These are phyloP conservation scores for Noccaea bulbosa DNA, from an alignment of 345 rosid genomes.

Conservation along the genomic window DNA sequence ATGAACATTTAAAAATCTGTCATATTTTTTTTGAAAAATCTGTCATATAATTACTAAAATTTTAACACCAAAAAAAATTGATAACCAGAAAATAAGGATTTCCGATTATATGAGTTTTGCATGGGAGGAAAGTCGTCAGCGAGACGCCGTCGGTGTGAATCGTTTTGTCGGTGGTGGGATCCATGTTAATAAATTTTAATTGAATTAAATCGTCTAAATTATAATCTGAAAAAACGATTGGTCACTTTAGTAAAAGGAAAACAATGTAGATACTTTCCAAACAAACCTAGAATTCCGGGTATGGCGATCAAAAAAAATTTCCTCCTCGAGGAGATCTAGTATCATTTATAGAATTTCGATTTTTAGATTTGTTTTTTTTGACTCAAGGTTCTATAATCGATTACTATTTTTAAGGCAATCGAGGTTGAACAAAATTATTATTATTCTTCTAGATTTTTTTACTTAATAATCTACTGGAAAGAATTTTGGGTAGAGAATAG, in stretches of 20 bases:
- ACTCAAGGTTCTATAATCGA: background rate
- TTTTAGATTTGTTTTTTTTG: background rate
- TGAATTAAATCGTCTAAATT: background rate
- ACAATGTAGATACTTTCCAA: background rate
- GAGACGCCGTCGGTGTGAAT: slow-evolving; percentile 39
- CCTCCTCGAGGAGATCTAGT: background rate
- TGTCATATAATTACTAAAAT: background rate
- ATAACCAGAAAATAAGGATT: background rate
- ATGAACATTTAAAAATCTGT: background rate
- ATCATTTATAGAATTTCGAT: slow-evolving; percentile 11
- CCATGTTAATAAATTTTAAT: slow-evolving; percentile 3
- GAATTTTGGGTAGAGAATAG: background rate
- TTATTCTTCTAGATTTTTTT: background rate
- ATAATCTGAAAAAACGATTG: slow-evolving; percentile 25
- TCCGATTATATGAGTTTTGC: background rate
- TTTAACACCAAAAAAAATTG: no score
- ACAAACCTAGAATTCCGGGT: slow-evolving; percentile 34
- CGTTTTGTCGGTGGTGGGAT: slow-evolving; percentile 41
- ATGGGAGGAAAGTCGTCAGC: slow-evolving; percentile 28
- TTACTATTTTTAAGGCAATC: background rate
- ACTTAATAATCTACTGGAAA: background rate
- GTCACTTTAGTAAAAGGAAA: slow-evolving; percentile 30
- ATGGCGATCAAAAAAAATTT: slow-evolving; percentile 3
- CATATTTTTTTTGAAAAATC: background rate
- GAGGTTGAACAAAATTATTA: background rate